Evolutionary conservation across 129 eudicot genomes (phyloP).

Genomic region (Centella asiatica): DNA sequence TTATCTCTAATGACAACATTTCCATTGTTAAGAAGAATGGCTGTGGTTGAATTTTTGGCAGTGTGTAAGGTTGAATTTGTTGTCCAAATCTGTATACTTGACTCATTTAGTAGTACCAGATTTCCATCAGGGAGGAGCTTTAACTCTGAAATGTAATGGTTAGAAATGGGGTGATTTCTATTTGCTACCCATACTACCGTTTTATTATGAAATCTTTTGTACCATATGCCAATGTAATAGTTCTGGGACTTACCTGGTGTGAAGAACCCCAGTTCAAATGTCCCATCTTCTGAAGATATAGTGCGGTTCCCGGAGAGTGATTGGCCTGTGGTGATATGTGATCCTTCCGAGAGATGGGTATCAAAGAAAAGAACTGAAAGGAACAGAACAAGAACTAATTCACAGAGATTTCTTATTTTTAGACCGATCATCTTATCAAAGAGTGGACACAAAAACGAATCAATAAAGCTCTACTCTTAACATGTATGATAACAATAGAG

Average conservation of each 20-base stretch:
- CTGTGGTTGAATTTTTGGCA: slow-evolving; percentile 12
- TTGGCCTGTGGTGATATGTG: slow-evolving; percentile 1
- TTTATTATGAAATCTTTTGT: slow-evolving; percentile 13
- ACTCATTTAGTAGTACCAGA: slow-evolving; percentile 18
- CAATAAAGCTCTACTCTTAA: too few relatives aligned
- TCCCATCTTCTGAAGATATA: slow-evolving; percentile 9
- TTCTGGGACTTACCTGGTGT: slow-evolving; percentile 20
- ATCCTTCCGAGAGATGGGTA: background rate
- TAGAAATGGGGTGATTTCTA: slow-evolving; percentile 17
- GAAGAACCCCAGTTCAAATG: slow-evolving; percentile 35
- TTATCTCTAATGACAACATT: slow-evolving; percentile 21
- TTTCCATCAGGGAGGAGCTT: slow-evolving; percentile 17
- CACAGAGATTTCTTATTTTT: background rate
- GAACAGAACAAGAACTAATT: slow-evolving; percentile 4
- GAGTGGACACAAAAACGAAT: too few relatives aligned
- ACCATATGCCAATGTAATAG: slow-evolving; percentile 34
- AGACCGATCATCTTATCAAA: background rate
- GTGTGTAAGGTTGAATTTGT: slow-evolving; percentile 7
- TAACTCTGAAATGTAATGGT: slow-evolving; percentile 13
- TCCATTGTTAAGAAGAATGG: slow-evolving; percentile 21
- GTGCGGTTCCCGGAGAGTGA: slow-evolving; percentile 14
- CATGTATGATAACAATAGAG: too few relatives aligned
- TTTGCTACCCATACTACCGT: slow-evolving; percentile 38
- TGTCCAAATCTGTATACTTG: slow-evolving; percentile 7
- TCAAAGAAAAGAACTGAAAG: background rate